Evolutionary conservation across 2,329 filamentous ascomycete species (phyloP).

Genomic region (Paraphaeosphaeria minitans): DNA sequence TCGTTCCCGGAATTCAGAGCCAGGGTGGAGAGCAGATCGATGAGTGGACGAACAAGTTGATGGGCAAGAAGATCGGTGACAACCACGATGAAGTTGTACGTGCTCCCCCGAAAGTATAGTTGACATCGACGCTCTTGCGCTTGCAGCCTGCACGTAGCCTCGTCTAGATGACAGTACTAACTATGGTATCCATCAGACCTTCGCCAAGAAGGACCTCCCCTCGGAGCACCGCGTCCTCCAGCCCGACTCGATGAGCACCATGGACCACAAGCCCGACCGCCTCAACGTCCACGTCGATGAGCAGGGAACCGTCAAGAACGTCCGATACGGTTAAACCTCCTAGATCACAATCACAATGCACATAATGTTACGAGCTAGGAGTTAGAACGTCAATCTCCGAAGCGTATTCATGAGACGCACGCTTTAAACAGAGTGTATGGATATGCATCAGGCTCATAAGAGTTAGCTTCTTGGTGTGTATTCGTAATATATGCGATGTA

Average conservation of each 20-base stretch:
- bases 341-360: background rate
- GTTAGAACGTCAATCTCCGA: background rate
- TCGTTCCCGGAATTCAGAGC: slow-evolving; percentile 54
- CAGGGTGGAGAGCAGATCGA: slow-evolving; percentile 40
- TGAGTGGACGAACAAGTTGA: slow-evolving; percentile 55
- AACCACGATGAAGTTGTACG: slow-evolving; percentile 51
- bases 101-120: slow-evolving; percentile 1
- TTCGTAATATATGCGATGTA: slow-evolving; percentile 2
- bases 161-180: background rate
- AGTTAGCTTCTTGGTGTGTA: slow-evolving; percentile 6
- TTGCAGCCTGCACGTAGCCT: background rate
- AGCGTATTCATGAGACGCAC: background rate
- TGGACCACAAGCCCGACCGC: slow-evolving; percentile 55
- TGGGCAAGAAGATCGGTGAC: slow-evolving; percentile 59
- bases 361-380: background rate
- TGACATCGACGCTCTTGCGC: background rate
- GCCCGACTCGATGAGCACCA: slow-evolving; percentile 53
- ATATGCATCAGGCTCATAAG: background rate
- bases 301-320: slow-evolving; percentile 56
- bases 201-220: slow-evolving; percentile 56
- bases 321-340: slow-evolving; percentile 50
- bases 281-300: slow-evolving; percentile 57
- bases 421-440: background rate
- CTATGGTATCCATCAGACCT: slow-evolving; percentile 45
- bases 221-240: slow-evolving; percentile 54